Conservation (phyloP, 148 eudicot species). For the Fagopyrum tataricum region DNA sequence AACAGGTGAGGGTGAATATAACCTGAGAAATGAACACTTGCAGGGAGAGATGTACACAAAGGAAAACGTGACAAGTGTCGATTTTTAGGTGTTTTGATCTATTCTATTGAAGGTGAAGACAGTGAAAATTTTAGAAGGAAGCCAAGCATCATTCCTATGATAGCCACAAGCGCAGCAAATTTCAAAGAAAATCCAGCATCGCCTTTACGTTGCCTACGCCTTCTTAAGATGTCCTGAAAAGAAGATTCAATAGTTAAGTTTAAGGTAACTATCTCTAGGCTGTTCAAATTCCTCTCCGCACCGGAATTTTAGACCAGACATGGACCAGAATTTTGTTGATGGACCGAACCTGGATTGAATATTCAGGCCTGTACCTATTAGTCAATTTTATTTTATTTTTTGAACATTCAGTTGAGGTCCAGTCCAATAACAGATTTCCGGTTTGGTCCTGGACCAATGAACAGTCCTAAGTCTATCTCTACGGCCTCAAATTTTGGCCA, state of each 20-base stretch:
- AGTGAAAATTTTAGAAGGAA: slow-evolving; percentile 46
- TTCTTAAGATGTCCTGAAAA: slow-evolving; percentile 56
- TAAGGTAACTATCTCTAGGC: too few species aligned
- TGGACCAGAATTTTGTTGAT: too few species aligned
- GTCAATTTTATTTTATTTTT: too few species aligned
- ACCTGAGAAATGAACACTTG: neutral
- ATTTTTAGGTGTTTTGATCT: neutral
- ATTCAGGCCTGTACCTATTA: too few species aligned
- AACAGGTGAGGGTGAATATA: neutral
- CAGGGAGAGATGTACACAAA: neutral
- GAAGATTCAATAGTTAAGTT: neutral
- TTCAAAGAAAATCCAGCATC: slow-evolving; percentile 53
- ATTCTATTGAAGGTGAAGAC: slow-evolving; percentile 40
- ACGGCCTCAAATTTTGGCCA: too few species aligned
- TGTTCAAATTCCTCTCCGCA: too few species aligned
- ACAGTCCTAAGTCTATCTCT: too few species aligned
- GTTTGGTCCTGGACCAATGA: too few species aligned
- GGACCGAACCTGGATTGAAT: too few species aligned
- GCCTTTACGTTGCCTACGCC: slow-evolving; percentile 31
- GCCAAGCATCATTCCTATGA: slow-evolving; percentile 63
- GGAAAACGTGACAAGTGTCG: neutral
- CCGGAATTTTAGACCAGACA: too few species aligned
- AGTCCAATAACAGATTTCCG: too few species aligned
- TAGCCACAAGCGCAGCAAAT: slow-evolving; percentile 55
- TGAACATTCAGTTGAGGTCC: too few species aligned